These are phyloP conservation scores for Helminthosporium solani DNA, from an alignment of 2,329 filamentous ascomycete species.

Conservation along the genomic window DNA sequence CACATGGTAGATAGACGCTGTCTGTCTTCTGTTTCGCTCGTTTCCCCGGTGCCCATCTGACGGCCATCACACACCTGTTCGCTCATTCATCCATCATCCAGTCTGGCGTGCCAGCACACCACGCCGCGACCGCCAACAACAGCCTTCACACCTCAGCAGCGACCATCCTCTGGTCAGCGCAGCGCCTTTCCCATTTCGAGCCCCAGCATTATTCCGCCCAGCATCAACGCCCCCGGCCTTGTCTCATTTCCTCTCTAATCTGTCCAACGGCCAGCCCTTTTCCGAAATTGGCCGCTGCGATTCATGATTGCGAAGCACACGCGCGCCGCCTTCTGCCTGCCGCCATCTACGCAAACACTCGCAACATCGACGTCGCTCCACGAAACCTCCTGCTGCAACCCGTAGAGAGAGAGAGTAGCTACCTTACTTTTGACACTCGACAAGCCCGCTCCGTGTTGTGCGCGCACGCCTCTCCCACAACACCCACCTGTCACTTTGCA, in stretches of 20 bases:
- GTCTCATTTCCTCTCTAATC: constrained; percentile 42
- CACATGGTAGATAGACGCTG: too few relatives aligned
- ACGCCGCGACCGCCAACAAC: constrained; percentile 36
- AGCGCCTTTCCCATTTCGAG: constrained; percentile 33
- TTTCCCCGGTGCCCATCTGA: constrained; percentile 14
- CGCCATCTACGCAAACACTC: constrained; percentile 19
- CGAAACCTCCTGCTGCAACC: too few relatives aligned
- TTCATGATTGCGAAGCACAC: constrained; percentile 38
- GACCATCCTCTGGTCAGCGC: constrained; percentile 34
- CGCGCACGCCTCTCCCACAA: too few relatives aligned
- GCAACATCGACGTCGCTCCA: too few relatives aligned
- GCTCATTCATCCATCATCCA: constrained; percentile 12
- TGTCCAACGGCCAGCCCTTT: constrained; percentile 35
- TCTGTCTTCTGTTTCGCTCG: constrained; percentile 16
- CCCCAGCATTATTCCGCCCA: constrained; percentile 35
- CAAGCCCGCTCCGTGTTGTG: too few relatives aligned
- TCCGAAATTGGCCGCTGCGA: constrained; percentile 35
- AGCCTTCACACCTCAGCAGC: constrained; percentile 44
- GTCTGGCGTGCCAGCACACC: constrained; percentile 36
- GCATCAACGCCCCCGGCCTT: constrained; percentile 28
- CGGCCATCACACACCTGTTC: constrained; percentile 9
- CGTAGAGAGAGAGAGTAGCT: too few relatives aligned
- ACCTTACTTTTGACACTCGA: too few relatives aligned
- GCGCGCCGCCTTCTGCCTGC: constrained; percentile 24
- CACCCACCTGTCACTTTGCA: constrained; percentile 19